Conservation (phyloP, 371 early-diverging fungal species). For the Apophysomyces trapeziformis region DNA sequence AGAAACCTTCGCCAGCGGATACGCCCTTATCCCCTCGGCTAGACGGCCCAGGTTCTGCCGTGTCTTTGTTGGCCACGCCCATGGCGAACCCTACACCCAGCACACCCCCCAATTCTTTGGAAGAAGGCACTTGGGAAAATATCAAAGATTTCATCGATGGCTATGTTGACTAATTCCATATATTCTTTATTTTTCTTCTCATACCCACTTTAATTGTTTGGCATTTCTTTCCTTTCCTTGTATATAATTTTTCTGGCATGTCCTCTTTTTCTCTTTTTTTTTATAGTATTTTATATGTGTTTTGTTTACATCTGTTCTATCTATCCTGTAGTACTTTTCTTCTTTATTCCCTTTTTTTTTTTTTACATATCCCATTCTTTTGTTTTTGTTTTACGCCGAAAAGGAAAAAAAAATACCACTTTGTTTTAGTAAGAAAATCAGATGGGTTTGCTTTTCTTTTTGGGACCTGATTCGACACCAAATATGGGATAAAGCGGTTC, state of each 20-base stretch:
- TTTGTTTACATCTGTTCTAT: too few relatives aligned
- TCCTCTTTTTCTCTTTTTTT: background rate
- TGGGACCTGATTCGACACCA: background rate
- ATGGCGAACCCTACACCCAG: background rate
- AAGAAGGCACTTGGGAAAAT: constrained; percentile 17
- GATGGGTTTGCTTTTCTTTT: background rate
- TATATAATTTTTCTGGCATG: background rate
- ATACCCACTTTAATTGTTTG: background rate
- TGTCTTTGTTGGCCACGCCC: background rate
- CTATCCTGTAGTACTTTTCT: background rate
- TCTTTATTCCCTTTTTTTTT: background rate
- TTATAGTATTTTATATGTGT: background rate
- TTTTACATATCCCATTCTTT: background rate
- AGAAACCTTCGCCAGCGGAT: constrained; percentile 21
- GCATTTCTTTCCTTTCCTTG: constrained; percentile 2
- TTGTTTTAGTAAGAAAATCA: too few relatives aligned
- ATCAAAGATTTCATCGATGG: constrained; percentile 24
- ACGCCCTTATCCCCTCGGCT: background rate
- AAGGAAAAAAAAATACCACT: too few relatives aligned
- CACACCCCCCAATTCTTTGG: constrained; percentile 11
- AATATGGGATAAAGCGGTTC: background rate
- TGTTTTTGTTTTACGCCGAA: background rate
- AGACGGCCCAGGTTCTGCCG: background rate
- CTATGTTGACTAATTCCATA: constrained; percentile 15
- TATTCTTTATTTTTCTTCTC: background rate